Evolutionary conservation across 208 protist genomes (phyloP).

Genomic region (Crithidia brevicula): DNA sequence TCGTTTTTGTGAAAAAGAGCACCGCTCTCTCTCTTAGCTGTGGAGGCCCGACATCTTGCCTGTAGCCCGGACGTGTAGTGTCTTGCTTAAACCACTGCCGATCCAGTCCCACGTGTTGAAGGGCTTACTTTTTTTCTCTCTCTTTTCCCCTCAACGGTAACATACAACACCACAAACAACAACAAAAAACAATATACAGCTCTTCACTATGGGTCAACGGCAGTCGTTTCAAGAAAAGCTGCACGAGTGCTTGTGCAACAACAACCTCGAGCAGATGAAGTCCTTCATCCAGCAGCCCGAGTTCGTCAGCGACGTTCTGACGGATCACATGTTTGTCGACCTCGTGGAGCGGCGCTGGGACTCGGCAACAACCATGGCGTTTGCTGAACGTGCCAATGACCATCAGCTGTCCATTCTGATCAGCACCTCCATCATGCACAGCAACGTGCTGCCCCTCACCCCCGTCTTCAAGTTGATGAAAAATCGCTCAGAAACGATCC

Average conservation of each 20-base stretch:
- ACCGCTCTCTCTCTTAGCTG: too few species aligned
- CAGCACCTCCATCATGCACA: slow-evolving; percentile 63
- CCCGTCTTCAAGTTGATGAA: slow-evolving; percentile 64
- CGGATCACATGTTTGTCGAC: slow-evolving; percentile 62
- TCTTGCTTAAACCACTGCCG: not conserved
- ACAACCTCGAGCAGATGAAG: slow-evolving; percentile 45
- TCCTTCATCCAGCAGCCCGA: slow-evolving; percentile 41
- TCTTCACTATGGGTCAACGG: slow-evolving; percentile 55
- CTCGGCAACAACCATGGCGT: slow-evolving; percentile 40
- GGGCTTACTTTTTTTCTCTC: not conserved
- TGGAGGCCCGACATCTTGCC: too few species aligned
- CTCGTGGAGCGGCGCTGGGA: slow-evolving; percentile 65
- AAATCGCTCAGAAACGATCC: slow-evolving; percentile 49
- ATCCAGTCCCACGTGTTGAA: not conserved
- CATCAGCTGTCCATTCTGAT: slow-evolving; percentile 70
- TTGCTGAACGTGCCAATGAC: slow-evolving; percentile 67
- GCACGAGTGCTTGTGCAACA: slow-evolving; percentile 69
- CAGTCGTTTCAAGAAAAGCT: slow-evolving; percentile 49
- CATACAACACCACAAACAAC: not conserved
- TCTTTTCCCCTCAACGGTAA: not conserved
- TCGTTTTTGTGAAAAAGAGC: too few species aligned
- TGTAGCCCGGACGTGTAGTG: too few species aligned
- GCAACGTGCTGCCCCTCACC: slow-evolving; percentile 48
- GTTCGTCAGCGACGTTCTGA: slow-evolving; percentile 43
- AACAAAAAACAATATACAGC: not conserved